Base-by-base conservation (phyloP, 768 basidiomycete species). In the Termitomyces sp. region DNA sequence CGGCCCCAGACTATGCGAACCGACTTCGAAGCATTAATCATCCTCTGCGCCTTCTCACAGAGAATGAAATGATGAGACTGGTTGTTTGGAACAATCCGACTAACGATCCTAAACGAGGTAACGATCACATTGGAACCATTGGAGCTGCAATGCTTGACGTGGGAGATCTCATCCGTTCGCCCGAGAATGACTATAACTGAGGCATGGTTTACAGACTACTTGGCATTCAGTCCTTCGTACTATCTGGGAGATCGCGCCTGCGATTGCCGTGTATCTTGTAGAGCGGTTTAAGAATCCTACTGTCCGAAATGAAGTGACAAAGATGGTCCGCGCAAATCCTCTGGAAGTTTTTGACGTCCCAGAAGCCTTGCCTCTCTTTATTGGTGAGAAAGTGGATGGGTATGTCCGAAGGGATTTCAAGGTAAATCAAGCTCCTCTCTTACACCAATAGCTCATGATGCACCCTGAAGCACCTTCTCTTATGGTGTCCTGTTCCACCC, bases 401-500 rank as follows among this genome's bases (percentile, higher is more conserved):
- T 74, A 74, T 49, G 76, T 88, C 28, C 82, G 76, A 39, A 81
- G 85, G 52, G 91, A 95, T 68, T 75, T 96, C 9, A 92, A 90
- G 81, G 96, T 94, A 61, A 64, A 22, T 12, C 39, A 36, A 18
- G 42, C 40, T 24, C 59, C 24, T 22, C 24, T 40, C 24, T 16
- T 28, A 7, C 11, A 45, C 32, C n/a, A 18, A 44, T 15, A 35
- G 48, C 38, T 40, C 36, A 48, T 44, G 5, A 49, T 16, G 18
- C 44, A 22, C 13, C 33, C 65, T 22, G 5, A 68, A 98, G 96
- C 84, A 92, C 71, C 81, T 99, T 33, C 79, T 95, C 15, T 78
- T 96, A 8, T 98, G 95, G 94, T 86, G 87, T 2, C 86, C 94
- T 20, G 90, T 95, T 15, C 88, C 96, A 3, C 94, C 93, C 0